Evolutionary conservation across 2,329 filamentous ascomycete species (phyloP).

Genomic region (Elsinoe australis): DNA sequence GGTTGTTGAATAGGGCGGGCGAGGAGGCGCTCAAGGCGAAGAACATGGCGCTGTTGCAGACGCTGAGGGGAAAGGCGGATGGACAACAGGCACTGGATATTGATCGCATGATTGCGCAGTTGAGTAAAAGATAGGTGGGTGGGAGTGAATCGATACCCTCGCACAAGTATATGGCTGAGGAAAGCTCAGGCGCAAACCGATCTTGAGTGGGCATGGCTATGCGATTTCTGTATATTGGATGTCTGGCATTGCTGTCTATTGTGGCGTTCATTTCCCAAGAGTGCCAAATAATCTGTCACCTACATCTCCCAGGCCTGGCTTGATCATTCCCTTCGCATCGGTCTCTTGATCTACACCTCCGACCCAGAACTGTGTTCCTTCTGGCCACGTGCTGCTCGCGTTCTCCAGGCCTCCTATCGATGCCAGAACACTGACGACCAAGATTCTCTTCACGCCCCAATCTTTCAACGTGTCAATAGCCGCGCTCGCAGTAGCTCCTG

Average conservation of each 20-base stretch:
- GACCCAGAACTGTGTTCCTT: slow-evolving; percentile 71
- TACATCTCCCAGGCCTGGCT: slow-evolving; percentile 81
- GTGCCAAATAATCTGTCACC: slow-evolving; percentile 86
- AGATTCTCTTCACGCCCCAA: slow-evolving; percentile 79
- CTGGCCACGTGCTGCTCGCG: slow-evolving; percentile 71
- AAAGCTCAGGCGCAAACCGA: too few species aligned
- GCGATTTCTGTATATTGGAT: too few species aligned
- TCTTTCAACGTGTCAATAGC: slow-evolving; percentile 83
- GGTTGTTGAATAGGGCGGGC: slow-evolving; percentile 76
- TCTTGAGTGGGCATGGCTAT: too few species aligned
- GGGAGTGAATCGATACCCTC: too few species aligned
- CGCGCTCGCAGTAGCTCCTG: slow-evolving; percentile 79
- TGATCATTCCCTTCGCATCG: slow-evolving; percentile 78
- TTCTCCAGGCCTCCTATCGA: slow-evolving; percentile 61
- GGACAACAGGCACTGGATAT: slow-evolving; percentile 67
- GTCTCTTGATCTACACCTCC: slow-evolving; percentile 69
- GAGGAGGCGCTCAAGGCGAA: slow-evolving; percentile 83
- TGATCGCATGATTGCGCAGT: slow-evolving; percentile 62
- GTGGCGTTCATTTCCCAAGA: slow-evolving; percentile 59
- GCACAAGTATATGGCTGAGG: too few species aligned
- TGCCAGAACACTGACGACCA: slow-evolving; percentile 69
- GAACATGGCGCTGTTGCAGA: slow-evolving; percentile 66
- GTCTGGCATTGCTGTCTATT: too few species aligned
- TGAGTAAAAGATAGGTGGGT: slow-evolving; percentile 25
- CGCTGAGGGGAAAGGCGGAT: slow-evolving; percentile 65